Conservation (phyloP, 495 filamentous ascomycete genomes). For the Aspergillus heteromorphus region DNA sequence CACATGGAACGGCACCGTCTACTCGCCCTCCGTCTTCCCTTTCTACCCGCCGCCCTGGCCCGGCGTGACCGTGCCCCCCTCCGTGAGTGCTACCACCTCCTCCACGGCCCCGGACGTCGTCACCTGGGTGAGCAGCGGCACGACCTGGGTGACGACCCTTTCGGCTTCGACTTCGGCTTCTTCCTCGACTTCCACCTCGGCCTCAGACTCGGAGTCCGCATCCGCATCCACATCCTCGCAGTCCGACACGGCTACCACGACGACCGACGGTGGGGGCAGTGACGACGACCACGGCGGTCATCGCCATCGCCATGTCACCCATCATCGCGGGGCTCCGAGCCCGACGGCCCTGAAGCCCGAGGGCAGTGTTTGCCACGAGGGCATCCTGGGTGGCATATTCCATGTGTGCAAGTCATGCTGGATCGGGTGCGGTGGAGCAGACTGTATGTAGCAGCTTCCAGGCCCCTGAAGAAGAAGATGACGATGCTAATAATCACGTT, state of each 20-base stretch:
- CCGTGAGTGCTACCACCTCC: neutral
- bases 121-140: neutral
- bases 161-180: neutral
- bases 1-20: neutral
- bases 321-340: neutral
- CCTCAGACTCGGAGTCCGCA: no score
- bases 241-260: neutral
- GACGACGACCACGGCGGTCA: no score
- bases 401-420: conserved; percentile 1
- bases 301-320: neutral
- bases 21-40: neutral
- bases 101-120: neutral
- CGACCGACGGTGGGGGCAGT: neutral
- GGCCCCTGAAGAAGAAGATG: neutral
- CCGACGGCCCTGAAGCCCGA: neutral
- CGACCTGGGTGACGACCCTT: neutral
- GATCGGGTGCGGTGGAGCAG: neutral
- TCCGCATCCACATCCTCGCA: no score
- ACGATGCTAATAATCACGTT: neutral
- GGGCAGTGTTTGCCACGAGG: neutral
- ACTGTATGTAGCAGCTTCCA: neutral
- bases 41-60: conserved; percentile 3
- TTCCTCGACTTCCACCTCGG: neutral
- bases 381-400: neutral
- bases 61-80: neutral